Base-by-base conservation (phyloP, 345 rosid species). In the Melaleuca quinquenervia region DNA sequence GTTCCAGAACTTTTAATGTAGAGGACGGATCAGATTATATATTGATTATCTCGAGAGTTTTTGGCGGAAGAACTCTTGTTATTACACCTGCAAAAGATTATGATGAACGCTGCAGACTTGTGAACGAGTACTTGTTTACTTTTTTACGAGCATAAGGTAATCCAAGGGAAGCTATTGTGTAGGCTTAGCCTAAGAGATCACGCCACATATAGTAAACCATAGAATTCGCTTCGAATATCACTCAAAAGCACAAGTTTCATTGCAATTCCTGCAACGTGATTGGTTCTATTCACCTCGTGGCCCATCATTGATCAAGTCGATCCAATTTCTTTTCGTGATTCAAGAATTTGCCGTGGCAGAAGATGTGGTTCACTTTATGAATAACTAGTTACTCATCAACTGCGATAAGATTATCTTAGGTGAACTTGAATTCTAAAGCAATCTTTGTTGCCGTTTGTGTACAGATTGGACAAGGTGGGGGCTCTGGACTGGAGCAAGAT, bases 401-500 rank as follows among this genome's bases (percentile, higher is more conserved):
- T 70, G 48, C 32, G 48, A 32, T 4, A 5, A 22, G 76, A 64
- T 15, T 29, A 29, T 64, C 76, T 16, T 16, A 1, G 45, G 45
- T 64, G 76, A 64, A 16, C 32, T 32, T 64, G 36, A 36, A 2
- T 32, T 70, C 22, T 64, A 1, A 16, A 64, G 45, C 22, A 32
- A 64, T 12, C 45, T 64, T 32, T 5, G 41, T 56, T 88, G 58
- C 36, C 44, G 44, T 26, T n/a, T 83, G 85, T 85, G 7, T 88
- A 82, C 90, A 97, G 99, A 87, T 91, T 96, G 94, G 92, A 93
- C 86, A 94, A 92, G 89, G 89, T 96, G 94, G 99, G 99, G 84
- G 98, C 97, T 55, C 88, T 97, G 85, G 85, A 93, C 82, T 92
- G 97, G 98, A 29, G 85, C 62, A 94, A 91, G 88, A 94, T 96